Evolutionary conservation across 2,329 filamentous ascomycete genomes (phyloP), one percentile per base, ranked within the genome.

Genomic region (Gaeumannomyces tritici): DNA sequence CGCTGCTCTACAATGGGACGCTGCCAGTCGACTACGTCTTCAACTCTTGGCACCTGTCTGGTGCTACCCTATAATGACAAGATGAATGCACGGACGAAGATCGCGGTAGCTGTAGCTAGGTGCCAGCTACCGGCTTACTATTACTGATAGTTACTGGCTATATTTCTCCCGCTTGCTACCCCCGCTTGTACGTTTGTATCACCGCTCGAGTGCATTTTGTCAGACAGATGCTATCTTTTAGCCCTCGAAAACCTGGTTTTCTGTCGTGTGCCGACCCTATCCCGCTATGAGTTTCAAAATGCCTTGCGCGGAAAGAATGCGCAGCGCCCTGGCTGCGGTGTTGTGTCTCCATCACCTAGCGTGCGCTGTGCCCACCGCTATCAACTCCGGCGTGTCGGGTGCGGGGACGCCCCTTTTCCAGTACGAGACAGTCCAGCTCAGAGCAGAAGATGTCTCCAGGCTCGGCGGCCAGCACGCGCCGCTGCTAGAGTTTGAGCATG

Each of bases 371-470:
- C n/a, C 24, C 8, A 21, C 42, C 18, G 42, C 35, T 15, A 15
- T 21, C 13, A 13, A n/a, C 27, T 4, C 55, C 7, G 55, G 55
- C 26, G 31, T 57, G 26, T 61, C 64, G 35, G 60, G 63, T 26
- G 60, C 62, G 9, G 57, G 59, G 18, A 26, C 63, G 1, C 59
- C 55, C 31, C 62, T 63, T 5, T 71, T 71, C 28, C 27, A 62
- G 21, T 68, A 63, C 47, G 69, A 71, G 64, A 58, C 61, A 3
- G 31, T 59, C 18, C 66, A 69, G 62, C 65, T 69, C 58, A 67
- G 66, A 15, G 59, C 57, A 24, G n/a, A n/a, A 7, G 64, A 65
- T 28, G 59, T 69, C 29, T 59, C 65, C 63, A 65, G 66, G 57
- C 62, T 69, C 54, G 65, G 42, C 13, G 42, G 65, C 1, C 55